phyloP scores from a whole-genome alignment of 2,329 filamentous ascomycete genomes.

The Xylariales sp. region DNA sequence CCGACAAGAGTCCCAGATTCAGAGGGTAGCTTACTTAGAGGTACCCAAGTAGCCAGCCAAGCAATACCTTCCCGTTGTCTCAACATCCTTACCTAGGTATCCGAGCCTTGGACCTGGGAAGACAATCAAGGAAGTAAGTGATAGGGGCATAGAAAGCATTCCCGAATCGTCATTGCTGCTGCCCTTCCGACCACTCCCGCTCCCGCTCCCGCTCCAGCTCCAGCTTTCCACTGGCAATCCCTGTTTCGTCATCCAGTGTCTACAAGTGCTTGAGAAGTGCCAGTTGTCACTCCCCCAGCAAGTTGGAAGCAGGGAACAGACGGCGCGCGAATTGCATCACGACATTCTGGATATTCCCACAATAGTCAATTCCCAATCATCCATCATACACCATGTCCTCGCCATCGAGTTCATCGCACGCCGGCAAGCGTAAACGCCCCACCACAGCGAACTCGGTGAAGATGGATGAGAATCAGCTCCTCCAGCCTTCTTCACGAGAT shows the following conservation, averaged over 20 bases:
- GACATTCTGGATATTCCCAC: not conserved
- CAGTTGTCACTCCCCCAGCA: conserved; percentile 6
- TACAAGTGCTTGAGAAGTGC: not conserved
- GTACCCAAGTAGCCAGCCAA: too few relatives aligned
- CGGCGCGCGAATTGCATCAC: conserved; percentile 7
- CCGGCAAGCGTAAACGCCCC: conserved; percentile 77
- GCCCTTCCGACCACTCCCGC: conserved; percentile 1
- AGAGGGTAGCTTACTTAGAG: too few relatives aligned
- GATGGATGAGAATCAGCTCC: conserved; percentile 51
- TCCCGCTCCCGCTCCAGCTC: not conserved
- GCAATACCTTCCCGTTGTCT: too few relatives aligned
- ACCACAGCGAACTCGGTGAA: conserved; percentile 45
- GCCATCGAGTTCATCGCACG: conserved; percentile 42
- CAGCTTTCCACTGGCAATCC: too few relatives aligned
- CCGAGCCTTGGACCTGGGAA: not conserved
- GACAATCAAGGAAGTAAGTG: not conserved
- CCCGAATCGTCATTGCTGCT: conserved; percentile 8
- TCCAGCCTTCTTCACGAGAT: conserved; percentile 73
- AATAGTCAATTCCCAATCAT: not conserved
- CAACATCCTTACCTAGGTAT: too few relatives aligned
- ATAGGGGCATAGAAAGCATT: too few relatives aligned
- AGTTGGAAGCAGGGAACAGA: conserved; percentile 5
- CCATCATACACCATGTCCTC: conserved; percentile 52
- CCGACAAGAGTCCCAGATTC: too few relatives aligned
- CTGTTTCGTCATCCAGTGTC: not conserved